Percentiles rank a stretch among this genome's conserved stretches.
phyloP scores from a whole-genome alignment of 495 filamentous ascomycete species.

The Friedmanniomyces endolithicus region DNA sequence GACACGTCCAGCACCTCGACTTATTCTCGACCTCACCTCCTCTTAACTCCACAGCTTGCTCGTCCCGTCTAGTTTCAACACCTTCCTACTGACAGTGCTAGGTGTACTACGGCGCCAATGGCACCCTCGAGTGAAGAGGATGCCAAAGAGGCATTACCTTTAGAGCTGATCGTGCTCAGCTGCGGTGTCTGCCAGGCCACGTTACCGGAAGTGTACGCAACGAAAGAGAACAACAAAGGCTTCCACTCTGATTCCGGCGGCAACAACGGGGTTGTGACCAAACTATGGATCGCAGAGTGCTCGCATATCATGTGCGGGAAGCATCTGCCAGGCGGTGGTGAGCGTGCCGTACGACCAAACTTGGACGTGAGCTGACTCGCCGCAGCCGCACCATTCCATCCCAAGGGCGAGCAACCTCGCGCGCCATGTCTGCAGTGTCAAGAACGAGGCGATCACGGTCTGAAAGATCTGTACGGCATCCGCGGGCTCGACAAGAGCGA shows the following conservation, averaged over 20 bases:
- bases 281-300: conserved; percentile 35
- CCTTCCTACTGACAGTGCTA: neutral
- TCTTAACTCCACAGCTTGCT: too few species aligned
- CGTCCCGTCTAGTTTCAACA: neutral
- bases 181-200: conserved; percentile 33
- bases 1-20: neutral
- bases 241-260: conserved; percentile 25
- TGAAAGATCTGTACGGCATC: conserved; percentile 32
- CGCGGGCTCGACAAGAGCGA: conserved; percentile 28
- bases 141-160: neutral
- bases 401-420: conserved; percentile 25
- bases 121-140: neutral
- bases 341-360: neutral
- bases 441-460: conserved; percentile 22
- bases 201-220: conserved; percentile 30
- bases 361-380: neutral
- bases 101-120: neutral
- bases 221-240: conserved; percentile 22
- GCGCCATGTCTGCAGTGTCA: conserved; percentile 35
- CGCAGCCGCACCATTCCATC: conserved; percentile 34
- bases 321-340: conserved; percentile 36
- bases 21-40: neutral
- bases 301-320: conserved; percentile 34
- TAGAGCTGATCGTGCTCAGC: conserved; percentile 33
- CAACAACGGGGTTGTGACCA: conserved; percentile 26